These are phyloP conservation scores for Fusarium vanettenii DNA, from an alignment of 2,329 filamentous ascomycete genomes.

Conservation along the genomic window DNA sequence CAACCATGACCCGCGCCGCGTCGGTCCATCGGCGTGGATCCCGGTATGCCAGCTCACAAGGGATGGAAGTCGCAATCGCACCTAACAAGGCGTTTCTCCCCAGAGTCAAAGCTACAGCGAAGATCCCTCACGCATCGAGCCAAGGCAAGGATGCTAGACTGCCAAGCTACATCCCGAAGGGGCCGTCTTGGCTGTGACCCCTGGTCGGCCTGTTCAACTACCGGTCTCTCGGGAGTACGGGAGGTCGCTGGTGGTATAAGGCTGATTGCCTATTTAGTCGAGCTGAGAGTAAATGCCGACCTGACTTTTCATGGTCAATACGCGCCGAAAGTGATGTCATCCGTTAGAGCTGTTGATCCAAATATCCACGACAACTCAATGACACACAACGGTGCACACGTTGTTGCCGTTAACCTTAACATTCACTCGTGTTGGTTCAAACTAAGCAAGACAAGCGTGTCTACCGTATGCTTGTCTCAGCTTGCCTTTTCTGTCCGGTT, in stretches of 20 bases:
- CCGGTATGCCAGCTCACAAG: not conserved
- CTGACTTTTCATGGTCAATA: slow-evolving; percentile 2
- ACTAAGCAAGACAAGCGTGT: not conserved
- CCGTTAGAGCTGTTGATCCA: slow-evolving; percentile 19
- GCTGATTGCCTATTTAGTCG: not conserved
- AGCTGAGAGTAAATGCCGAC: not conserved
- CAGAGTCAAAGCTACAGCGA: slow-evolving; percentile 7
- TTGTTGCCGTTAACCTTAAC: not conserved
- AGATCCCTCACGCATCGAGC: slow-evolving; percentile 15
- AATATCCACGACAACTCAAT: not conserved
- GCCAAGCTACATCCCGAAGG: slow-evolving; percentile 4
- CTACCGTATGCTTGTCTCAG: slow-evolving; percentile 2
- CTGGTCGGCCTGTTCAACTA: not conserved
- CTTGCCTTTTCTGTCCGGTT: not conserved
- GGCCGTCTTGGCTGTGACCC: not conserved
- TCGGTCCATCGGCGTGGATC: slow-evolving; percentile 33
- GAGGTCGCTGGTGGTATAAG: slow-evolving; percentile 2
- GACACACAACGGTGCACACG: not conserved
- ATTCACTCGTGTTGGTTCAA: not conserved
- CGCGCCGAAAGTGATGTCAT: slow-evolving; percentile 21
- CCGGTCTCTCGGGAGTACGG: slow-evolving; percentile 1
- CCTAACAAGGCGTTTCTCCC: slow-evolving; percentile 32
- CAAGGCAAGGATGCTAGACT: not conserved
- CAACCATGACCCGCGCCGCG: not conserved
- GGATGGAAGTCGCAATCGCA: slow-evolving; percentile 30